Evolutionary conservation across 2,329 filamentous ascomycete species (phyloP).

Genomic region (Alternaria postmessia): DNA sequence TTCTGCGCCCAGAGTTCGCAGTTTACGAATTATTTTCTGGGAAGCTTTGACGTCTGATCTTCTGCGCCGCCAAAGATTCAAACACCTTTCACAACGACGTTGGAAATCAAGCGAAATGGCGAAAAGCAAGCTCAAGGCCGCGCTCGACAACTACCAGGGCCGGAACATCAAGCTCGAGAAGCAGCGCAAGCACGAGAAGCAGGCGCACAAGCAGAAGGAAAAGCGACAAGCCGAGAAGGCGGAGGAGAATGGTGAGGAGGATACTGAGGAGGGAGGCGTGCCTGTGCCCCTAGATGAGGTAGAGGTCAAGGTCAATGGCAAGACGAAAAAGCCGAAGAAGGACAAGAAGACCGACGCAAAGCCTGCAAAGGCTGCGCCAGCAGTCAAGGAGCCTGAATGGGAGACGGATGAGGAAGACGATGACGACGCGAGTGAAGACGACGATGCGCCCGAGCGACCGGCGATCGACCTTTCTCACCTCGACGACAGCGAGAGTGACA

Average conservation of each 20-base stretch:
- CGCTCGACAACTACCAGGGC: constrained; percentile 66
- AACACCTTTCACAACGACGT: background rate
- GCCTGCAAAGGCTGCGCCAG: constrained; percentile 26
- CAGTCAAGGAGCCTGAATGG: constrained; percentile 39
- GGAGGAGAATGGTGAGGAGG: constrained; percentile 23
- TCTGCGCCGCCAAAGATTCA: constrained; percentile 6
- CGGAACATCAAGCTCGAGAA: constrained; percentile 78
- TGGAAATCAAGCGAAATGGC: constrained; percentile 43
- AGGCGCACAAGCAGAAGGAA: constrained; percentile 18
- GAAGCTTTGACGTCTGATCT: constrained; percentile 28
- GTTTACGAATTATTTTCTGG: constrained; percentile 35
- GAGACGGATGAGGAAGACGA: constrained; percentile 51
- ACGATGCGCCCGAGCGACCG: constrained; percentile 35
- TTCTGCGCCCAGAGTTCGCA: constrained; percentile 50
- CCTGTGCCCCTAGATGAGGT: constrained; percentile 40
- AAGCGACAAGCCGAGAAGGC: constrained; percentile 10
- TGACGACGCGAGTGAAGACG: constrained; percentile 47
- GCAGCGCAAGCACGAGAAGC: constrained; percentile 46
- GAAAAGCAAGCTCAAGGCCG: constrained; percentile 64
- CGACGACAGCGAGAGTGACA: constrained; percentile 53
- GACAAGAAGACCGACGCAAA: constrained; percentile 45
- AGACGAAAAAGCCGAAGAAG: constrained; percentile 44
- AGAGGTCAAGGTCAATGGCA: constrained; percentile 39
- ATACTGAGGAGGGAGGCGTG: constrained; percentile 41
- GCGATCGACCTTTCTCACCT: constrained; percentile 42